Base-by-base conservation (phyloP, 1,284 basidiomycete genomes). In the Schizophyllum amplum region DNA sequence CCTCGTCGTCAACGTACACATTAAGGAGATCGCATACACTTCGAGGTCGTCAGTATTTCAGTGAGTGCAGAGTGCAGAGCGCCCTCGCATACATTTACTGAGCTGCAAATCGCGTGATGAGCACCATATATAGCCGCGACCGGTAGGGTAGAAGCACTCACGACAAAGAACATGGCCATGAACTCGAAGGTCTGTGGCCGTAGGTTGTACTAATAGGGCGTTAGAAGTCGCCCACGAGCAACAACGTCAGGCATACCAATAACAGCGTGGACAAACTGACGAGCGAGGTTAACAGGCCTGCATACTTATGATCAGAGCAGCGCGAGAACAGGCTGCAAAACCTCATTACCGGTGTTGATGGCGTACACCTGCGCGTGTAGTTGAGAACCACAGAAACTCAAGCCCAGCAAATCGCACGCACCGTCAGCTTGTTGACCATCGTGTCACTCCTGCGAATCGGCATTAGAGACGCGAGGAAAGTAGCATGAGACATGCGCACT, bases 381-480 rank as follows among this genome's bases (percentile, higher is more conserved):
- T 13, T 13, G 13, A n/a, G n/a, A 33, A 33, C 27, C 27, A 33
- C 6, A 33, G 5, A 5, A 33, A 6, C 27, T 33, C 27, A 33
- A 13, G 33, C 33, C 7, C 33, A 17, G 33, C 33, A 17, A 42
- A 42, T 13, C 17, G 33, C 4, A 42, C 33, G 13, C 24, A 80
- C 59, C 3, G 73, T 80, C 42, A 83, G 61, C 1, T 61, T 73
- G 59, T 76, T 78, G 47, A 83, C 74, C 24, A 81, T 64, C 1
- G 79, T 74, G 61, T 81, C 73, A 53, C 75, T 72, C 58, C 80
- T 83, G 60, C 5, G 24, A 59, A 42, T 49, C 13, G 49, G 7
- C 27, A 17, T 23, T 21, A 55, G 54, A 27, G 33, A 25, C 15
- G 46, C 24, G 6, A 52, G 55, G 53, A 58, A 52, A 4, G 25